Base-by-base conservation (phyloP, 768 basidiomycete species). In the Exidia glandulosa region DNA sequence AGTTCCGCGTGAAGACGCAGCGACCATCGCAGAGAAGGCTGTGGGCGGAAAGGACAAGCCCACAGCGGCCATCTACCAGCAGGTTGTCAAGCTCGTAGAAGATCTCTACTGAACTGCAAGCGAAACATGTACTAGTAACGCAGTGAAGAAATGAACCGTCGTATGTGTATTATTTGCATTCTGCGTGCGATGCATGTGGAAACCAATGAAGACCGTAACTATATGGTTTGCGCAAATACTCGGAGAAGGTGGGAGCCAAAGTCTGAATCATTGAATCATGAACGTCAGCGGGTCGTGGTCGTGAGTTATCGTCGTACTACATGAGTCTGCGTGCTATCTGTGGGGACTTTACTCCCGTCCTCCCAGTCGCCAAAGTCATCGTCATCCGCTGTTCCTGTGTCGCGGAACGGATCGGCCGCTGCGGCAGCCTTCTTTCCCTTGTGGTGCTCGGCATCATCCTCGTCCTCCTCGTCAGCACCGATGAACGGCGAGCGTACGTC, bases 1-100 rank as follows among this genome's bases (percentile, higher is more conserved):
- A 1, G 85, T 90, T 1, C 86, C 87, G 7, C 75, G 63, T 50
- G 75, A 72, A 52, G 80, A 88, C 63, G 59, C 87, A 3, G 67
- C 74, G 7, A 74, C 69, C 47, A 80, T 90, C 61, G 84, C 86
- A 9, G 73, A 71, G 61, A 69, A 68, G 36, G 79, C 77, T 9
- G 66, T 83, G 57, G 79, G 78, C 23, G 72, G 70, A 19, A 70
- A 74, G 61, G 73, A 76, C 45, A 71, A 81, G 61, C n/a, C n/a
- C n/a, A n/a, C n/a, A n/a, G n/a, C n/a, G n/a, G 72, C 74, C 16
- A 60, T 66, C 41, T 60, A 73, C 34, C 71, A 72, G 2, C 74
- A 71, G 56, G 77, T 84, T 3, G 74, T 82, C 23, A 71, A 76
- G 47, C 60, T 86, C 64, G 66, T 88, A 30, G 76, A 83, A 57